Evolutionary conservation across 176 grass and related monocot species (phyloP), one percentile per base, ranked within the genome.

Genomic region (Bromus sterilis): DNA sequence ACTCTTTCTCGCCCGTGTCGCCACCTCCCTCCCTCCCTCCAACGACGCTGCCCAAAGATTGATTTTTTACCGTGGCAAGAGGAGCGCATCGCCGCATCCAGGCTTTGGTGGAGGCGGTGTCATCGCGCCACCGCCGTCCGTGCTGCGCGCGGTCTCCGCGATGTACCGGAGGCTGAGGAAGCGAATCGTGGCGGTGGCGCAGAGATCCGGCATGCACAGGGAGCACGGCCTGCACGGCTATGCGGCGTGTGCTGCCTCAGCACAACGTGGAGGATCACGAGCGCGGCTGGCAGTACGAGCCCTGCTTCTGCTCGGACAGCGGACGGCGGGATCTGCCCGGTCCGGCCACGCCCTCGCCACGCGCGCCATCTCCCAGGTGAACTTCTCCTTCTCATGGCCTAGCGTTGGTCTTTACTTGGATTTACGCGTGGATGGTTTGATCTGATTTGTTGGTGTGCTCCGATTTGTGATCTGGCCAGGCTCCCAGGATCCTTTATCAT

Each of bases 341-440:
- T 90, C 90, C 60, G 36, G 76, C 78, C 71, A 53, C 4, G 77
- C 63, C 81, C 67, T 91, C 63, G 33, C 88, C 42, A 86, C 86
- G 24, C 68, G 40, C 30, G 32, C 91, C 33, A 41, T 88, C 59
- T 80, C 86, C 56, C 89, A 98, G 96, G 96, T 98, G 10, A n/a
- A n/a, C n/a, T n/a, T n/a, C 28, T 18, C 57, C 40, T 56, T 28
- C 15, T 39, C 49, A 20, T 57, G 6, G 46, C 7, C 53, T 28
- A 43, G 65, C 37, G 48, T 13, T 26, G 5, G 66, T n/a, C 8
- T 79, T 56, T 56, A 51, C 16, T 56, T 40, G 4, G 24, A 46
- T 34, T 8, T 6, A 2, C 7, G 14, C 43, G 16, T 21, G 15
- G 30, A 70, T 68, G n/a, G n/a, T n/a, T 2, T 84, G 65, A 76